Evolutionary conservation across 169 alveolate species (phyloP), one percentile per base, ranked within the genome.

Genomic region (Plasmodium adleri): DNA sequence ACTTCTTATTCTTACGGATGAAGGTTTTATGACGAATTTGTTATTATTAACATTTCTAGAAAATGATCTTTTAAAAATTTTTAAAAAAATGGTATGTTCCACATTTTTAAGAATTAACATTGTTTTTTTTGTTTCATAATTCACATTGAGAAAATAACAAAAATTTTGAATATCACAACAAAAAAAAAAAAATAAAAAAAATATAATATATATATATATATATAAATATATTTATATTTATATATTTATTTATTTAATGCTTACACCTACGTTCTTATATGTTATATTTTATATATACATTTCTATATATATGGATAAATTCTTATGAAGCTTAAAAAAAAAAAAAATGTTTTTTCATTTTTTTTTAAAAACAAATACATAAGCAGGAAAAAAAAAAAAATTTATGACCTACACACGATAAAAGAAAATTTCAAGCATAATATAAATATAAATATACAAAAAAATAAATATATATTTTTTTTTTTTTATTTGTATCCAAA

Each of bases 1-100:
- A 52, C 90, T 68, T 20, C 39, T 54, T 47, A 78, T 24, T 50
- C 90, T 64, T 22, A 78, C 10, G 9, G 74, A 58, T 45, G 90
- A 78, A 6, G 90, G 90, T 26, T 78, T 78, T 71, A 78, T n/a
- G 8, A 32, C 45, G 45, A 32, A 32, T 8, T 32, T 32, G 22
- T 72, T 59, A 39, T 20, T 60, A 52, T 50, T 72, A 9, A 28
- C 71, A 43, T 58, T 50, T 64, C 45, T 68, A 9, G 72, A 26
- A 59, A 78, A 78, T 10, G 12, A 39, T 24, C 90, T 32, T 47
- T 60, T 54, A 10, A 24, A 12, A n/a, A 54, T 56, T 58, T 78
- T 20, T 45, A 52, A 10, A 63, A 17, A 62, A 71, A 45, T 24
- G 9, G 45, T 32, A 26, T 62, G 66, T 28, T 58, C 54, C 13